Base-by-base conservation (phyloP, 306 rosid genomes). In the Casuarina equisetifolia region DNA sequence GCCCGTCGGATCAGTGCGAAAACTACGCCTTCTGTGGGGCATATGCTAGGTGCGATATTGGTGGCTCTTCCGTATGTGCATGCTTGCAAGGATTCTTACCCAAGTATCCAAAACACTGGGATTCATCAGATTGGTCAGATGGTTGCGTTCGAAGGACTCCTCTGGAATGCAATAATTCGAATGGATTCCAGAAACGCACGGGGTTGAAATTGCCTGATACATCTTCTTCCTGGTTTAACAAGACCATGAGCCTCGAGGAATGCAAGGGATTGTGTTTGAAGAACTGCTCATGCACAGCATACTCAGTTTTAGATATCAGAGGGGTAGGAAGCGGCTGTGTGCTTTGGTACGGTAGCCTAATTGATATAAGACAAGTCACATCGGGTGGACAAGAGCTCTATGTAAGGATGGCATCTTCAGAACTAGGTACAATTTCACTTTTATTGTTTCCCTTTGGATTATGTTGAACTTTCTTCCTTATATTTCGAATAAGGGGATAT, bases 291-390 rank as follows among this genome's bases (percentile, higher is more conserved):
- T 83, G 87, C 69, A 12, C 52, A 20, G 84, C 87, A 44, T 86
- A 78, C 70, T 13, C 88, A 48, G 48, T 45, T 64, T 55, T 77
- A 15, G 74, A 77, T 52, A 6, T 75, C 35, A 76, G 74, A 17
- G 11, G 50, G 11, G 77, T 73, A 12, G 81, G 85, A n/a, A 79
- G 83, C 61, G 89, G 87, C 19, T 88, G 89, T 70, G 0, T 83
- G 44, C 44, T 81, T 70, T 81, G 89, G 88, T 80, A 76, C 4
- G 39, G 58, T 49, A 17, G 57, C 44, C 48, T 84, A 49, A 20
- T 75, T 52, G 89, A 85, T 67, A 70, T 88, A 35, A 79, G 79
- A 68, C 54, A 9, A 69, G 20, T 72, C 46, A 0, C 20, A n/a
- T 9, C 4, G 13, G 80, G 49, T 73, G 90, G 91, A 4, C 90